Evolutionary conservation across 2,329 filamentous ascomycete genomes (phyloP).

Genomic region (Ophiognomonia clavigignenti-juglandacearum): DNA sequence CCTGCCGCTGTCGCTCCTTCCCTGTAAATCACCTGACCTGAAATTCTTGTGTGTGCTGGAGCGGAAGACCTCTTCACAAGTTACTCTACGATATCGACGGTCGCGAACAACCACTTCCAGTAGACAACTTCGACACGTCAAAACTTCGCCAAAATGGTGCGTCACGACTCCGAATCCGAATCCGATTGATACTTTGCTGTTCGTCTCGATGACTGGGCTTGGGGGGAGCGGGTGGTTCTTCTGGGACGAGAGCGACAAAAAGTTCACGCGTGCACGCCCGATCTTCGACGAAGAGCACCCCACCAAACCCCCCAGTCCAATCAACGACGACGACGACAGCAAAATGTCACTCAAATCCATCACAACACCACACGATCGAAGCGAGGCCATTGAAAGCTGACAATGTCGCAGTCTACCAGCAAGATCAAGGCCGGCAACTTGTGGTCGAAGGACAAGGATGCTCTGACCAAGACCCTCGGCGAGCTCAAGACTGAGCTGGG

Average conservation of each 20-base stretch:
- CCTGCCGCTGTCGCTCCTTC: too few relatives aligned
- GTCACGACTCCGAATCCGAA: slow-evolving; percentile 10
- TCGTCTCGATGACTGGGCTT: neutral
- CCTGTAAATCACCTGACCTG: too few relatives aligned
- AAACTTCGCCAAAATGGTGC: slow-evolving; percentile 16
- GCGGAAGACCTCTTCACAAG: too few relatives aligned
- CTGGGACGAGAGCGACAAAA: neutral
- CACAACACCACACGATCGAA: slow-evolving; percentile 9
- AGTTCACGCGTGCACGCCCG: neutral
- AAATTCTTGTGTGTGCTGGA: too few relatives aligned
- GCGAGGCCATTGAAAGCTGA: slow-evolving; percentile 17
- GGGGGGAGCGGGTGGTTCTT: neutral
- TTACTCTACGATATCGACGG: too few relatives aligned
- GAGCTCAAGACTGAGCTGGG: slow-evolving; percentile 96
- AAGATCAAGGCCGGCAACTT: slow-evolving; percentile 95
- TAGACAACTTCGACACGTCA: slow-evolving; percentile 16
- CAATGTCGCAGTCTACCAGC: slow-evolving; percentile 47
- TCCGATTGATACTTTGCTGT: slow-evolving; percentile 4
- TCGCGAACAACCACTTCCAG: slow-evolving; percentile 12
- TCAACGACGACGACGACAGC: too few relatives aligned
- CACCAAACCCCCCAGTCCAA: neutral
- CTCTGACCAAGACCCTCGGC: slow-evolving; percentile 89
- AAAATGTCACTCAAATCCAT: slow-evolving; percentile 20
- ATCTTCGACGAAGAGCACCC: slow-evolving; percentile 1
- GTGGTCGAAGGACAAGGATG: slow-evolving; percentile 99